Evolutionary conservation across 129 eudicot species (phyloP), one percentile per base, ranked within the genome.

Genomic region (Calendula officinalis): DNA sequence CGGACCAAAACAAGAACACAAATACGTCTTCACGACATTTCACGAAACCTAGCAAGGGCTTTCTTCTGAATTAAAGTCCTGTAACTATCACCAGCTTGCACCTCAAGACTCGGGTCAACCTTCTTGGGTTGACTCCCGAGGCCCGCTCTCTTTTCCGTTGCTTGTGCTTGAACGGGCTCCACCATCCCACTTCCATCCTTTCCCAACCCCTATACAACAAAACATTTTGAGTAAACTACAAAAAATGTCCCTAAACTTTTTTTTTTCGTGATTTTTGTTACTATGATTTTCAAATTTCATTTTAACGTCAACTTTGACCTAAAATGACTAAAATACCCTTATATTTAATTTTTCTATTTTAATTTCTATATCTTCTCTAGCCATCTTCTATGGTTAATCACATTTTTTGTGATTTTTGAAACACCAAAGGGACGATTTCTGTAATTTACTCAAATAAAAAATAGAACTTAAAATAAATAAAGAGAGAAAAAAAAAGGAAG

Each of bases 111-210:
- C 0, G 99, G 96, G 51, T 88, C 98, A 57, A 81, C 56, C 80
- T 88, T 92, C 78, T 88, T 88, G 3, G 90, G 89, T 45, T 88
- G 99, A 82, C 85, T 83, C 48, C 99, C 99, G 4, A 92, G 81
- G 30, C 99, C 99, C 0, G 96, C 96, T 71, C 99, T 78, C 59
- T 78, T 79, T 61, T 86, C 99, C 3, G 69, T 74, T 16, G 89
- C 79, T 66, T 83, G 89, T 1, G 99, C 95, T 69, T 83, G 96
- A 58, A 92, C 99, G 1, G 99, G 99, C 81, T 92, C 99, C 56
- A 92, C 92, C 91, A 92, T 83, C 13, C 99, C 99, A 54, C 95
- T 92, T 33, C 99, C 96, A 45, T 92, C 95, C 77, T 75, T 92
- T 12, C 99, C 99, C 71, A 92, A 72, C 15, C 99, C 99, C 99